These are phyloP conservation scores for Amphibolis antarctica DNA, from an alignment of 106 monocot species.

Conservation along the genomic window DNA sequence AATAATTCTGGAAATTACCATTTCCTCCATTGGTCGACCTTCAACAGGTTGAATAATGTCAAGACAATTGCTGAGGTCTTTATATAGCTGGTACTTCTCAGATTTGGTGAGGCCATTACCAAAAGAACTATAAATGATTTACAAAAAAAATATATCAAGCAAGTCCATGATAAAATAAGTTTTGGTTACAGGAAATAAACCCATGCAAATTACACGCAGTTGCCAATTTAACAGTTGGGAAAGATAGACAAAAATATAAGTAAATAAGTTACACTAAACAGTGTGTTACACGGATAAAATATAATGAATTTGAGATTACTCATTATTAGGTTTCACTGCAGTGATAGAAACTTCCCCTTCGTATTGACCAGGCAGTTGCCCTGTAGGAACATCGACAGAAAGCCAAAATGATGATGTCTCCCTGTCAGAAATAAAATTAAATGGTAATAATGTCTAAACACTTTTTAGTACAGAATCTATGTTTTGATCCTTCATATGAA, in stretches of 20 bases:
- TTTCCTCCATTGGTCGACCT: conserved; percentile 51
- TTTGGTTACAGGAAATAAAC: not conserved
- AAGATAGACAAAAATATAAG: not conserved
- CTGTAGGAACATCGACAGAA: conserved; percentile 71
- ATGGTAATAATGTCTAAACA: not conserved
- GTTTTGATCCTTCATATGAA: too few relatives aligned
- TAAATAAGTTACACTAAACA: too few relatives aligned
- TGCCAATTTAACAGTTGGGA: too few relatives aligned
- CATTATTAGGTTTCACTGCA: conserved; percentile 42
- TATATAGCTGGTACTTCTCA: conserved; percentile 55
- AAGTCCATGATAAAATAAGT: not conserved
- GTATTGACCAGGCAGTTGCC: conserved; percentile 86
- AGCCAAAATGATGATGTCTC: conserved; percentile 84
- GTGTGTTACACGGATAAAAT: too few relatives aligned
- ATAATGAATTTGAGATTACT: too few relatives aligned
- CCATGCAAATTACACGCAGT: not conserved
- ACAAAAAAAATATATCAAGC: not conserved
- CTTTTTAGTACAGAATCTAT: not conserved
- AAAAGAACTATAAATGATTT: conserved; percentile 25
- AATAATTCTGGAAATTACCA: conserved; percentile 30
- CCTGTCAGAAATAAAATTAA: conserved; percentile 27
- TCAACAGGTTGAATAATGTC: conserved; percentile 48
- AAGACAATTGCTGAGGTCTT: conserved; percentile 63
- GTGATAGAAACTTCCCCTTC: conserved; percentile 74
- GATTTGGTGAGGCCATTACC: conserved; percentile 26